phyloP scores from a whole-genome alignment of 257 asterid species.

The Scutellaria minor region DNA sequence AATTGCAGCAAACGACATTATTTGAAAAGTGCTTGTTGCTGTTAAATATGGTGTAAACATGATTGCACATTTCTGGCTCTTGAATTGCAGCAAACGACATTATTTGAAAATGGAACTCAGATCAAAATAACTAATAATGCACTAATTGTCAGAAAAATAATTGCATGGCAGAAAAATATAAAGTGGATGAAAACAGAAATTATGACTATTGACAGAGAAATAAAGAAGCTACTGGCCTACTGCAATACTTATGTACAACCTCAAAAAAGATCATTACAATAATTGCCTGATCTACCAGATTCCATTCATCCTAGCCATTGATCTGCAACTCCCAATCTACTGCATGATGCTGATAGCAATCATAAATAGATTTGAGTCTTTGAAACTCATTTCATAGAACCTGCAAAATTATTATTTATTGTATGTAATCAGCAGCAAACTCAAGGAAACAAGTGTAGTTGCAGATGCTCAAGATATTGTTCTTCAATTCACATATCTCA shows the following conservation, averaged over 20 bases:
- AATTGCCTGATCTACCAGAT: constrained; percentile 13
- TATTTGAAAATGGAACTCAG: too few relatives aligned
- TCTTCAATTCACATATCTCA: background rate
- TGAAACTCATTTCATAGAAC: background rate
- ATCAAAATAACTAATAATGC: too few relatives aligned
- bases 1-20: too few relatives aligned
- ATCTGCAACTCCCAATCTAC: constrained; percentile 22
- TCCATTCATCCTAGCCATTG: constrained; percentile 12
- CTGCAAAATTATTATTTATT: background rate
- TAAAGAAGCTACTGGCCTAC: background rate
- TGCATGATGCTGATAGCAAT: too few relatives aligned
- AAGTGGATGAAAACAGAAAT: too few relatives aligned
- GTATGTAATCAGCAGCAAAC: background rate
- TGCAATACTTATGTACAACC: constrained; percentile 37
- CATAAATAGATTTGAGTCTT: background rate
- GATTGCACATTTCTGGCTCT: too few relatives aligned
- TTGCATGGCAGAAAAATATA: too few relatives aligned
- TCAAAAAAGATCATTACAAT: constrained; percentile 9
- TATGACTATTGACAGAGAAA: background rate
- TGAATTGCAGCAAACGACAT: too few relatives aligned
- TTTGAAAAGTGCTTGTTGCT: too few relatives aligned
- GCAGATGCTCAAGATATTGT: background rate
- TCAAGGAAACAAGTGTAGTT: background rate
- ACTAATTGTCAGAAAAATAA: too few relatives aligned
- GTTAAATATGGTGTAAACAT: too few relatives aligned